Percentiles rank a stretch among this genome's conserved stretches.
phyloP scores from a whole-genome alignment of 177 flowering plant genomes.

The Vitis hybrid region DNA sequence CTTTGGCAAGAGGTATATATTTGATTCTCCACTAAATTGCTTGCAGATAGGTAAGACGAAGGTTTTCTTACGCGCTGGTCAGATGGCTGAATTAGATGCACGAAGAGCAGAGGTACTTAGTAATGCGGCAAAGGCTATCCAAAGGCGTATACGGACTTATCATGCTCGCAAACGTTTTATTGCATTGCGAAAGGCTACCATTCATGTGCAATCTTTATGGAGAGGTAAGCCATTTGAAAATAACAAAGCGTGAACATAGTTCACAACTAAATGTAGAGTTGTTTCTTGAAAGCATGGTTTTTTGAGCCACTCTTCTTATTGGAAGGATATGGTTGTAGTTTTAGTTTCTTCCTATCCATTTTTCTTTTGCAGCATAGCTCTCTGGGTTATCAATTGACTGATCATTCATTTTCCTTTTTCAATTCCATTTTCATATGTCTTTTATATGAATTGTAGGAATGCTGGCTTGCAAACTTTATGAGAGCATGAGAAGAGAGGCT shows the following conservation, averaged over 20 bases:
- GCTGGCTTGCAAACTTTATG: constrained; percentile 53
- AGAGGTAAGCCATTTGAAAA: constrained; percentile 40
- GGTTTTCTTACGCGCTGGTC: constrained; percentile 78
- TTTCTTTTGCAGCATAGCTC: background rate
- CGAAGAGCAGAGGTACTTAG: constrained; percentile 63
- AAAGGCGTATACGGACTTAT: constrained; percentile 56
- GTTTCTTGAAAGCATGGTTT: background rate
- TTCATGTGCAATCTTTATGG: constrained; percentile 48
- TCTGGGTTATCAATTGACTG: constrained; percentile 1
- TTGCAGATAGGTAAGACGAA: constrained; percentile 74
- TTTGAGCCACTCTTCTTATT: background rate
- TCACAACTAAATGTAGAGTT: background rate
- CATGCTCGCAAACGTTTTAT: constrained; percentile 51
- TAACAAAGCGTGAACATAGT: background rate
- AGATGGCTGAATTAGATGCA: constrained; percentile 84
- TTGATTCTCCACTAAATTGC: constrained; percentile 5
- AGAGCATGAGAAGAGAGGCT: constrained; percentile 43
- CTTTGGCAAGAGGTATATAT: background rate
- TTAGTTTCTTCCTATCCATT: background rate
- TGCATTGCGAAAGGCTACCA: constrained; percentile 46
- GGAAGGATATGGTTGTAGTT: background rate
- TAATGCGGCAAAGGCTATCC: constrained; percentile 61
- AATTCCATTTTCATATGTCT: constrained; percentile 1
- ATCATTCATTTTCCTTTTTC: background rate
- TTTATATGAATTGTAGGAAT: constrained; percentile 37